These are phyloP conservation scores for Ganoderma meredithae DNA, from an alignment of 1,284 basidiomycete species.

Conservation along the genomic window DNA sequence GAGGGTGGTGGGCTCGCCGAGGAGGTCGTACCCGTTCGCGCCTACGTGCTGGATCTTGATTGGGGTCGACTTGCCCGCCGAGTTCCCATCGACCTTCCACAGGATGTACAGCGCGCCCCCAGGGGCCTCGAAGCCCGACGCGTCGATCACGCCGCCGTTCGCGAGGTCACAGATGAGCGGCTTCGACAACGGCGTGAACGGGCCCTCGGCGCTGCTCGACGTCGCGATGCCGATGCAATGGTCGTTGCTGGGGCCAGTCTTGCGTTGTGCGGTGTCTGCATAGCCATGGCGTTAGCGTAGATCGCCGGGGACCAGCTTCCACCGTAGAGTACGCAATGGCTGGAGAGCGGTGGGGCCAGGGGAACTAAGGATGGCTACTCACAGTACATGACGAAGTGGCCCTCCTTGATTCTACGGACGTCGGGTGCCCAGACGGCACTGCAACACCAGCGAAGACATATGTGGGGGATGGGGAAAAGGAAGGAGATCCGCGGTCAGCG, in stretches of 20 bases:
- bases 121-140: slow-evolving; percentile 33
- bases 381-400: too few relatives aligned
- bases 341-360: not conserved
- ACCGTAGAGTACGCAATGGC: not conserved
- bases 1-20: slow-evolving; percentile 28
- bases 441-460: not conserved
- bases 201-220: slow-evolving; percentile 26
- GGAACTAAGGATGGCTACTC: not conserved
- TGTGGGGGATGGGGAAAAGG: too few relatives aligned
- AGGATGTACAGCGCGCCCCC: slow-evolving; percentile 30
- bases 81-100: slow-evolving; percentile 38
- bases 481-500: too few relatives aligned
- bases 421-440: too few relatives aligned
- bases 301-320: slow-evolving; percentile 12
- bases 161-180: slow-evolving; percentile 32
- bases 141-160: slow-evolving; percentile 36
- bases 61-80: slow-evolving; percentile 23
- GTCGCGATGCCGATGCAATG: slow-evolving; percentile 35
- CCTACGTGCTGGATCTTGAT: slow-evolving; percentile 27
- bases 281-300: not conserved
- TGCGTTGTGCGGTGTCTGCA: slow-evolving; percentile 29
- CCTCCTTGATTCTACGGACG: too few relatives aligned
- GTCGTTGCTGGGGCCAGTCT: slow-evolving; percentile 5
- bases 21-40: slow-evolving; percentile 32
- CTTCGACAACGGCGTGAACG: slow-evolving; percentile 29